Evolutionary conservation across 2,329 filamentous ascomycete genomes (phyloP).

Genomic region (Trichoderma breve): DNA sequence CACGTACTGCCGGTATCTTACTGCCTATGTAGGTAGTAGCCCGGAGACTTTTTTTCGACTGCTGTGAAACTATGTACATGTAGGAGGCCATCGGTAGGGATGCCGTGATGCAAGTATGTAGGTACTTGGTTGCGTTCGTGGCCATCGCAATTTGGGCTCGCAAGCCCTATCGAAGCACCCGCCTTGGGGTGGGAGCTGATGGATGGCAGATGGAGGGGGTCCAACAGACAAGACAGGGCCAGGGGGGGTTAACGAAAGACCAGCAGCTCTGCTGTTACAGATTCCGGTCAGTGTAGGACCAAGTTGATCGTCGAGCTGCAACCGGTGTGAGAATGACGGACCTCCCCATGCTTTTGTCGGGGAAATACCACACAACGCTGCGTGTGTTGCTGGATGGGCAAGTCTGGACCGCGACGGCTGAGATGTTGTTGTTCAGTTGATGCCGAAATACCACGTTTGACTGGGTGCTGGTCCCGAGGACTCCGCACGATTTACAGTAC

Average conservation of each 20-base stretch:
- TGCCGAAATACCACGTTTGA: neutral
- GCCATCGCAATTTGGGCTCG: neutral
- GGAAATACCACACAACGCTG: neutral
- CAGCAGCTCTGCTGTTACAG: neutral
- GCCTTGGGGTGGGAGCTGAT: neutral
- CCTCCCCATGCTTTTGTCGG: neutral
- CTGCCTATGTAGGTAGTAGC: neutral
- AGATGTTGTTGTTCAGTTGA: neutral
- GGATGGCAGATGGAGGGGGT: neutral
- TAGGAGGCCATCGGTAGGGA: neutral
- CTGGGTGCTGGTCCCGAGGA: neutral
- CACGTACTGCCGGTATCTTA: neutral
- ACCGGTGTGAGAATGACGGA: neutral
- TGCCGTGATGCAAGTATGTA: neutral
- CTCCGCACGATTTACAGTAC: neutral
- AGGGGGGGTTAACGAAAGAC: neutral
- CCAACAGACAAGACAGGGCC: neutral
- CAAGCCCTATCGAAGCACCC: neutral
- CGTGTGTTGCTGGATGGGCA: neutral
- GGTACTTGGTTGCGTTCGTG: neutral
- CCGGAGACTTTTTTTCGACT: constrained; percentile 2
- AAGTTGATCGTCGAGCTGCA: neutral
- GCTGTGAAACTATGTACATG: neutral
- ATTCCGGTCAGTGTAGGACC: neutral
- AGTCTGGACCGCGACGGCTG: constrained; percentile 7